Base-by-base conservation (phyloP, 768 basidiomycete genomes). In the Calocybe cyanea region DNA sequence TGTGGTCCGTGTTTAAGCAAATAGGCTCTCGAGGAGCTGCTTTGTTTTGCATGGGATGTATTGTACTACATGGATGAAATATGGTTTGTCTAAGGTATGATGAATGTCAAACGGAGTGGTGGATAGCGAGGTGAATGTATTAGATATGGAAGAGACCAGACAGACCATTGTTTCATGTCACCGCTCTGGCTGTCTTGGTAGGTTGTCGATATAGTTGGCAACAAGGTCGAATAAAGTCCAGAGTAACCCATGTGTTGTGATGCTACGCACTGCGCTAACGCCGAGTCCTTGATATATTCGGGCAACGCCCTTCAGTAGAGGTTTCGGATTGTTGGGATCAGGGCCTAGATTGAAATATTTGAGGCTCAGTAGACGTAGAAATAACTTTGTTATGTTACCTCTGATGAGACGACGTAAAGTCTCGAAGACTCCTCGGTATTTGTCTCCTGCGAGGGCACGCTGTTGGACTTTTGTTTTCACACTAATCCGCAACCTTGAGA, bases 381-480 rank as follows among this genome's bases (percentile, higher is more conserved):
- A 15, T 42, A 45, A 19, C n/a, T 18, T 34, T 4, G 40, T n/a
- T 2, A 15, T 53, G 62, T 32, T 63, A 87, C 88, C 93, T 73
- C 91, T 77, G 41, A 95, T 76, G 15, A 96, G 75, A 19, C 92
- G 81, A 52, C 71, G 69, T 28, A 93, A 67, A 10, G 93, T 94
- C 60, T 84, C 85, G 55, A 72, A 72, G 23, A 84, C 73, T 41
- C 85, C 78, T 44, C 89, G 81, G 50, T 83, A 81, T 41, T 70
- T 73, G 51, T 87, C 77, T 37, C 90, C 88, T 4, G 92, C 85
- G 41, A 97, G 70, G 19, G 91, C 83, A 42, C 94, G 82, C 64
- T 94, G 89, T 63, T 97, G 94, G n/a, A 94, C 75, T 67, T 94
- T 95, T 0, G 94, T 97, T 76, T 95, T 92, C 36, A 92, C 87